Base-by-base conservation (phyloP, 2,329 filamentous ascomycete species). In the Paecilomyces sp. region DNA sequence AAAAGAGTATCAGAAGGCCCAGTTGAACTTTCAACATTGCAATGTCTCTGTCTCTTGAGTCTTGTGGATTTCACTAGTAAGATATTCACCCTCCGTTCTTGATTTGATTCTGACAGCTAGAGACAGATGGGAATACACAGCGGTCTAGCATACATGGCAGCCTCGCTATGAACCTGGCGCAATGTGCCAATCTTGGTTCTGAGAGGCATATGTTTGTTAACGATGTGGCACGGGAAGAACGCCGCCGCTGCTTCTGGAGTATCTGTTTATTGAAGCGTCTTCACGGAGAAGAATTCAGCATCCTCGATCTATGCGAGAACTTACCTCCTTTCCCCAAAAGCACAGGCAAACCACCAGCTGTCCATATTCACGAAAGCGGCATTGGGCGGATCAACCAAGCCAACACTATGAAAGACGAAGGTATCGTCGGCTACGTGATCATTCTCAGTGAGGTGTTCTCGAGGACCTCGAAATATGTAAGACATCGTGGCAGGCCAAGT, bases 371-470 rank as follows among this genome's bases (percentile, higher is more conserved):
- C 12, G 65, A 61, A 9, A 62, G 59, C 15, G 55, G 64, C 34
- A 57, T 58, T 3, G 60, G 66, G 11, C 70, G 65, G 52, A 56
- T 60, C 52, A 58, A 69, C 30, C 64, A 65, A 60, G 70, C 65
- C 24, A 66, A 71, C 28, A 54, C 57, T 47, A 75, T 67, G 60
- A 66, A 60, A 58, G 72, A 74, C 33, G 70, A 73, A 58, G 79
- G 78, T 2, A 79, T 83, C 24, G 66, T 80, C 8, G 74, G 76
- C 3, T 82, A 81, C 62, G 75, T 77, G 0, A 76, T 77, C 63
- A 70, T 77, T 59, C 67, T 82, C 8, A 79, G 77, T 54, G 76
- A 81, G 58, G 76, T 78, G 1, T 83, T 81, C 73, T 76, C 77
- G 50, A 78, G 78, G 61, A 78, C 78, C 11, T 74, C 78, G 2